Conservation (phyloP, 2,329 filamentous ascomycete species). For the Alternaria alternata region DNA sequence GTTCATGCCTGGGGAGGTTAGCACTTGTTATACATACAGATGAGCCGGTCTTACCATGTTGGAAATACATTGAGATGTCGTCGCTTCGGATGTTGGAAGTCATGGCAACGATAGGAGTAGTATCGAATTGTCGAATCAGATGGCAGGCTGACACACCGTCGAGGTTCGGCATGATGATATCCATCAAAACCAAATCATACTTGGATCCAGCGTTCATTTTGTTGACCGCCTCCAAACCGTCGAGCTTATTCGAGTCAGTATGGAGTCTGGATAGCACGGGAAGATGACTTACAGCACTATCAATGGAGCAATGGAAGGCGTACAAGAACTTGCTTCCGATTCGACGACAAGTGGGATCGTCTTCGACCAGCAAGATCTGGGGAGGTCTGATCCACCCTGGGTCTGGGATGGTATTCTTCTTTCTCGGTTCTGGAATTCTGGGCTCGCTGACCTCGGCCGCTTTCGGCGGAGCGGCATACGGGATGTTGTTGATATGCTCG, state of each 20-base stretch:
- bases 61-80: slow-evolving; percentile 96
- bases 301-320: slow-evolving; percentile 70
- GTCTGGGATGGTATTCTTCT: slow-evolving; percentile 68
- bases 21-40: neutral
- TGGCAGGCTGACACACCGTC: slow-evolving; percentile 95
- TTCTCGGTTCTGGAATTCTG: slow-evolving; percentile 61
- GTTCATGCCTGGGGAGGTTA: slow-evolving; percentile 79
- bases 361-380: slow-evolving; percentile 89
- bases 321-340: slow-evolving; percentile 73
- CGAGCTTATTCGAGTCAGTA: slow-evolving; percentile 63
- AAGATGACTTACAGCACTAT: slow-evolving; percentile 64
- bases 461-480: slow-evolving; percentile 79
- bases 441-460: slow-evolving; percentile 60
- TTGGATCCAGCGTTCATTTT: slow-evolving; percentile 75
- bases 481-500: slow-evolving; percentile 93
- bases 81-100: slow-evolving; percentile 97
- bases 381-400: slow-evolving; percentile 74
- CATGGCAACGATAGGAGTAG: slow-evolving; percentile 94
- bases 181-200: slow-evolving; percentile 67
- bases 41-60: slow-evolving; percentile 74
- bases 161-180: slow-evolving; percentile 92
- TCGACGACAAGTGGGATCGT: slow-evolving; percentile 71
- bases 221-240: slow-evolving; percentile 90
- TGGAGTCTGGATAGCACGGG: neutral
- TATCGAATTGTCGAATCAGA: slow-evolving; percentile 86